phyloP scores from a whole-genome alignment of 352 stramenopile genomes.

The Globisporangium barbulae region DNA sequence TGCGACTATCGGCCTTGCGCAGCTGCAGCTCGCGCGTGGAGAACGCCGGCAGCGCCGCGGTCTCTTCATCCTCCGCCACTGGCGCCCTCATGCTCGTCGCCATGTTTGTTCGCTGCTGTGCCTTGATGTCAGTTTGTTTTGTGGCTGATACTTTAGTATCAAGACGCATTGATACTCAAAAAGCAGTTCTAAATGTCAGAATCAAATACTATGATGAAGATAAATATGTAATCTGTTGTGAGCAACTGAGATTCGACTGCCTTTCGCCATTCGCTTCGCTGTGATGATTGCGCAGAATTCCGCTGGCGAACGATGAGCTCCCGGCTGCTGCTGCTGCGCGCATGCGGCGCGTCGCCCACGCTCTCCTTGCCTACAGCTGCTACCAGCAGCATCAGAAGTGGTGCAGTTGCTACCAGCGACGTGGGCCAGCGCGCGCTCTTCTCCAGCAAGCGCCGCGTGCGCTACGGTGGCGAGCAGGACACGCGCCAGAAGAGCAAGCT shows the following conservation, averaged over 20 bases:
- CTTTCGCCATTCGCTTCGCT: neutral
- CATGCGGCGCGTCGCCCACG: neutral
- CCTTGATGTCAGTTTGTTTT: neutral
- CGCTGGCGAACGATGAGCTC: neutral
- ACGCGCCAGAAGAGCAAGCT: constrained; percentile 18
- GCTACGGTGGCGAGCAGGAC: constrained; percentile 21
- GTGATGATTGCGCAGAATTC: neutral
- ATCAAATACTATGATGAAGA: neutral
- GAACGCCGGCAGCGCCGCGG: constrained; percentile 39
- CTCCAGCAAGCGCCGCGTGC: constrained; percentile 32
- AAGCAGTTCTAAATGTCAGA: neutral
- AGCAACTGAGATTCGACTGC: neutral
- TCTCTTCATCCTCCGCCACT: neutral
- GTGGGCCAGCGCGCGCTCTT: constrained; percentile 19
- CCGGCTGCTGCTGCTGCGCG: neutral
- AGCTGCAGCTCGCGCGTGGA: constrained; percentile 44
- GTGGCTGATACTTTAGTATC: neutral
- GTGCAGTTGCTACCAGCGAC: neutral
- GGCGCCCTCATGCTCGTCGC: neutral
- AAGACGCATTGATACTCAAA: neutral
- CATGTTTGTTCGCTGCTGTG: neutral
- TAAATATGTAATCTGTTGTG: neutral
- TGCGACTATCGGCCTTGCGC: constrained; percentile 53
- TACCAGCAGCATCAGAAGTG: no score
- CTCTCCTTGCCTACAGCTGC: neutral